Percentiles rank a stretch among this genome's conserved stretches.
phyloP scores from a whole-genome alignment of 371 early-diverging fungal species.

The Neoconidiobolus thromboides region DNA sequence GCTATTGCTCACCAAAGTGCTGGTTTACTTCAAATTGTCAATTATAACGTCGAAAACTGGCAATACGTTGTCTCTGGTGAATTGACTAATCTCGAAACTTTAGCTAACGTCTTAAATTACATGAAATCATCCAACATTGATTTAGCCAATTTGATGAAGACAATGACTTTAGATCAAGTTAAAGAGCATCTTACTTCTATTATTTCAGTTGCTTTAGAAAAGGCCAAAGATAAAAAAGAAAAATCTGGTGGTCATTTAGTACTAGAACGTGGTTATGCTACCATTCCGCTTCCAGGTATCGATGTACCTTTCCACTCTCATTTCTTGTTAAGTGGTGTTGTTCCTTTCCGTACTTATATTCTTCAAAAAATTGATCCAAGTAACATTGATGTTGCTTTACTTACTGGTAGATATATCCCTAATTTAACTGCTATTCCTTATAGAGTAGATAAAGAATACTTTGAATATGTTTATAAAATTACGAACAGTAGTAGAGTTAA shows the following conservation, averaged over 20 bases:
- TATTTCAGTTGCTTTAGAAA: constrained; percentile 50
- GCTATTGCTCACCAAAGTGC: constrained; percentile 56
- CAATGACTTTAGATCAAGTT: constrained; percentile 71
- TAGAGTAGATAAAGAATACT: constrained; percentile 52
- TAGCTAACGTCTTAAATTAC: constrained; percentile 65
- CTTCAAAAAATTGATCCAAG: constrained; percentile 58
- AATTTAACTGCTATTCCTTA: constrained; percentile 90
- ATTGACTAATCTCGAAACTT: constrained; percentile 51
- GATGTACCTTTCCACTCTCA: constrained; percentile 95
- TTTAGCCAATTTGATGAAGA: constrained; percentile 63
- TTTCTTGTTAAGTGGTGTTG: constrained; percentile 75
- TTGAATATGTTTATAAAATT: constrained; percentile 47
- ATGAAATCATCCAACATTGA: constrained; percentile 41
- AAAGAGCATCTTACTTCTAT: constrained; percentile 65
- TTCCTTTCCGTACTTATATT: constrained; percentile 79
- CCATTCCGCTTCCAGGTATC: constrained; percentile 81
- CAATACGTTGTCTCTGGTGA: constrained; percentile 93
- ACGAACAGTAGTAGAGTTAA: constrained; percentile 53
- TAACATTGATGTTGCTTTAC: constrained; percentile 52
- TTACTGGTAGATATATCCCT: constrained; percentile 78
- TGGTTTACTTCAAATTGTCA: constrained; percentile 83
- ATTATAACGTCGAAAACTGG: constrained; percentile 90
- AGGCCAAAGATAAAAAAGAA: constrained; percentile 42
- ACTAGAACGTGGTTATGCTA: constrained; percentile 78
- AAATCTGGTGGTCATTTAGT: constrained; percentile 27